Percentiles rank a stretch among this genome's conserved stretches.
Evolutionary conservation across 164 flowering plant genomes (phyloP).

Genomic region (Stephania japonica): DNA sequence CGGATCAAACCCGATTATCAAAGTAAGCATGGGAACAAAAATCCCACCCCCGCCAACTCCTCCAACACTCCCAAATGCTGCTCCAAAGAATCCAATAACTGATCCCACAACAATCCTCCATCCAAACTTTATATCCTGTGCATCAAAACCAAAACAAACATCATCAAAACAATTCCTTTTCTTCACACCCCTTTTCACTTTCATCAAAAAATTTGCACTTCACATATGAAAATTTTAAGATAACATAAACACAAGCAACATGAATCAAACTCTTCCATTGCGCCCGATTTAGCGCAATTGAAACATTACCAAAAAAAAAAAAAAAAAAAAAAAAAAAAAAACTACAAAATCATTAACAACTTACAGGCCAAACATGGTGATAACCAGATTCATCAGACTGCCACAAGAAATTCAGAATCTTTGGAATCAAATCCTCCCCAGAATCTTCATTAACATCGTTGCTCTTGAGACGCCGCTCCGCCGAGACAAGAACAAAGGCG

Average conservation of each 20-base stretch:
- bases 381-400: conserved; percentile 53
- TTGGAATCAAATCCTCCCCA: conserved; percentile 24
- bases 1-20: conserved; percentile 85
- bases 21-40: conserved; percentile 91
- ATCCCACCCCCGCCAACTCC: conserved; percentile 99
- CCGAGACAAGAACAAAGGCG: conserved; percentile 56
- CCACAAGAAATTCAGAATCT: conserved; percentile 60
- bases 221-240: too few relatives aligned
- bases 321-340: background rate
- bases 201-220: background rate
- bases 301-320: too few relatives aligned
- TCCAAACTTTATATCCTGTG: conserved; percentile 72
- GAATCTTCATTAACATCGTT: conserved; percentile 14
- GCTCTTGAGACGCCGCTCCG: conserved; percentile 51
- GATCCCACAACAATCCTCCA: conserved; percentile 75
- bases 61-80: conserved; percentile 99
- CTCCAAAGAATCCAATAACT: conserved; percentile 82
- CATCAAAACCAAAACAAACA: background rate
- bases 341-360: conserved; percentile 6
- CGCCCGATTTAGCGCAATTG: too few relatives aligned
- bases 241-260: background rate
- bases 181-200: background rate
- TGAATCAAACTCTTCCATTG: too few relatives aligned
- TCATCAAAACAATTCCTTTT: background rate
- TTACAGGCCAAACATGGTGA: conserved; percentile 96